Conservation (phyloP, 139 green algal species). For the Desmodesmus armatus region DNA sequence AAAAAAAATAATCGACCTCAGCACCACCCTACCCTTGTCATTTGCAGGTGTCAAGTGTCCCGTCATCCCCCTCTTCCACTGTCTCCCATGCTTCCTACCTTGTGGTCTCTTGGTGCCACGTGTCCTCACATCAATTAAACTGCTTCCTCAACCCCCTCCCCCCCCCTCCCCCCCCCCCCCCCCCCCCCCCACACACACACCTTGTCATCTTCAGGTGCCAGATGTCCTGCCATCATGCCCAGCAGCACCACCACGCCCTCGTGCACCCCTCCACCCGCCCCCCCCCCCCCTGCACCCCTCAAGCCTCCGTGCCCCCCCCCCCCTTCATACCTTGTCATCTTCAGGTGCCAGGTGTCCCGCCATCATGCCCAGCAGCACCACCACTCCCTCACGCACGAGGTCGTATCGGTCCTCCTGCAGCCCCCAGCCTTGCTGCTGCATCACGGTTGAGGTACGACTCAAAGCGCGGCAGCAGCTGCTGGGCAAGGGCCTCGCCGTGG, state of each 20-base stretch:
- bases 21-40: neutral
- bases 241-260: neutral
- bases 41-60: neutral
- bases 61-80: neutral
- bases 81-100: conserved; percentile 61
- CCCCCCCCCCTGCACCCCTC: neutral
- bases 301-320: too few species aligned
- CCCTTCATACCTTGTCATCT: conserved; percentile 71
- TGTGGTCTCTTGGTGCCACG: conserved; percentile 71
- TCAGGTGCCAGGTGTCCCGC: conserved; percentile 82
- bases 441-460: conserved; percentile 83
- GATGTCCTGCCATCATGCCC: conserved; percentile 79
- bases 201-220: conserved; percentile 75
- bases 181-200: conserved; percentile 43
- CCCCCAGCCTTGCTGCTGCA: neutral
- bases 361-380: conserved; percentile 94
- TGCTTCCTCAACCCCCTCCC: neutral
- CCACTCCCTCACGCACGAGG: conserved; percentile 88
- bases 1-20: neutral
- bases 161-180: neutral
- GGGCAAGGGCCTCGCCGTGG: conserved; percentile 43
- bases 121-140: conserved; percentile 77
- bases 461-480: conserved; percentile 90
- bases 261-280: neutral
- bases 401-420: conserved; percentile 71